Evolutionary conservation across 345 rosid genomes (phyloP).

Genomic region (Populus simonii): DNA sequence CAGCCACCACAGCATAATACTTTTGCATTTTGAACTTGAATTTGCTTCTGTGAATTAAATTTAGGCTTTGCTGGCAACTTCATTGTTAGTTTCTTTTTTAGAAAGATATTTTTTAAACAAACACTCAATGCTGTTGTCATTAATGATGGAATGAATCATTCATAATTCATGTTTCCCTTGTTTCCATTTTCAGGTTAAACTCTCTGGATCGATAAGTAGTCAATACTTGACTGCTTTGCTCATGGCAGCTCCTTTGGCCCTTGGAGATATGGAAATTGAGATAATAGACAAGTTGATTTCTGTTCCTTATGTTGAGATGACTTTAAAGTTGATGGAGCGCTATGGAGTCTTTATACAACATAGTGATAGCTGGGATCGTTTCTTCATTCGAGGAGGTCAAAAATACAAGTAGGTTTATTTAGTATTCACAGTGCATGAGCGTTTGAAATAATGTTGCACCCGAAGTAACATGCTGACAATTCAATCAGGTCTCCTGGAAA

Average conservation of each 20-base stretch:
- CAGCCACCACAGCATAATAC: neutral
- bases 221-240: slow-evolving; percentile 96
- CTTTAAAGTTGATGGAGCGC: slow-evolving; percentile 89
- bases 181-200: slow-evolving; percentile 69
- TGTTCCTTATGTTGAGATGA: slow-evolving; percentile 96
- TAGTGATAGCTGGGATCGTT: slow-evolving; percentile 80
- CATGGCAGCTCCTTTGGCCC: slow-evolving; percentile 96
- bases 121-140: neutral
- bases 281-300: slow-evolving; percentile 84
- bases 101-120: neutral
- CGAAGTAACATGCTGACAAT: slow-evolving; percentile 11
- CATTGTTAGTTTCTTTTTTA: neutral
- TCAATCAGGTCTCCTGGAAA: slow-evolving; percentile 79
- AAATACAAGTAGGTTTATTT: slow-evolving; percentile 67
- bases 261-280: slow-evolving; percentile 86
- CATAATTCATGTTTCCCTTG: slow-evolving; percentile 2
- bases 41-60: neutral
- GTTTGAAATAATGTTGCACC: neutral
- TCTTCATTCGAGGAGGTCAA: slow-evolving; percentile 77
- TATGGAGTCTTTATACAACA: slow-evolving; percentile 75
- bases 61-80: neutral
- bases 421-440: neutral
- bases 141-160: neutral
- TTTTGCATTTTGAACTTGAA: neutral
- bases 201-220: slow-evolving; percentile 91